phyloP scores from a whole-genome alignment of 1,139 yeast species.

The Taphrina flavorubra region DNA sequence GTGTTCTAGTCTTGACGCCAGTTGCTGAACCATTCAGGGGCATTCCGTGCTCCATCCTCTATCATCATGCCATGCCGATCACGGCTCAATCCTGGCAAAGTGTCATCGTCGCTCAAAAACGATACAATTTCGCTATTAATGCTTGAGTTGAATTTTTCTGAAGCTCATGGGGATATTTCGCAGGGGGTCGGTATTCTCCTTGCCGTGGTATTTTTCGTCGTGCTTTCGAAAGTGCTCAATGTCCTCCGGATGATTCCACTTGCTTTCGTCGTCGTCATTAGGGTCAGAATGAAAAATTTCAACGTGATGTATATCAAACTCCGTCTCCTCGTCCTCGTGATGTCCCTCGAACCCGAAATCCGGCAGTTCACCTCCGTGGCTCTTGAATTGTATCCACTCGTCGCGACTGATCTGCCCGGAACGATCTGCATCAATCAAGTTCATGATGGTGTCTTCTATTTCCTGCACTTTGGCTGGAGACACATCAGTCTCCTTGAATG shows the following conservation, averaged over 20 bases:
- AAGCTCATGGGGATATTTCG: slow-evolving; percentile 39
- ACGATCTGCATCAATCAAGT: slow-evolving; percentile 64
- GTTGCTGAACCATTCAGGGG: background rate
- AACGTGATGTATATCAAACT: slow-evolving; percentile 76
- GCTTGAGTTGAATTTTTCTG: slow-evolving; percentile 24
- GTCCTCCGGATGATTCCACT: slow-evolving; percentile 47
- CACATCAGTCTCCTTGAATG: slow-evolving; percentile 47
- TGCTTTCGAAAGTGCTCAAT: slow-evolving; percentile 44
- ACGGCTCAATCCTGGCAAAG: no score
- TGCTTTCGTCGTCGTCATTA: slow-evolving; percentile 46
- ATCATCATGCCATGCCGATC: no score
- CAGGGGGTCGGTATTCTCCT: slow-evolving; percentile 26
- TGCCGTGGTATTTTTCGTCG: slow-evolving; percentile 41
- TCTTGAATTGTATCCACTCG: slow-evolving; percentile 73
- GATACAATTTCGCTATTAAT: background rate
- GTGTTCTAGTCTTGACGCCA: no score
- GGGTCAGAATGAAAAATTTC: slow-evolving; percentile 73
- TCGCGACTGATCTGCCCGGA: slow-evolving; percentile 69
- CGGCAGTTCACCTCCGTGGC: slow-evolving; percentile 75
- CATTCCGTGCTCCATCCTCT: background rate
- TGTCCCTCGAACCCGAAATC: slow-evolving; percentile 96
- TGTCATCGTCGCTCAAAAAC: background rate
- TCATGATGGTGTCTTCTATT: slow-evolving; percentile 65
- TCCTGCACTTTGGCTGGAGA: slow-evolving; percentile 43
- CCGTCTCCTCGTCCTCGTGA: slow-evolving; percentile 82